Percentiles rank a stretch among this genome's conserved stretches.
Conservation (phyloP, 2,329 filamentous ascomycete genomes). For the Nemania sp. region DNA sequence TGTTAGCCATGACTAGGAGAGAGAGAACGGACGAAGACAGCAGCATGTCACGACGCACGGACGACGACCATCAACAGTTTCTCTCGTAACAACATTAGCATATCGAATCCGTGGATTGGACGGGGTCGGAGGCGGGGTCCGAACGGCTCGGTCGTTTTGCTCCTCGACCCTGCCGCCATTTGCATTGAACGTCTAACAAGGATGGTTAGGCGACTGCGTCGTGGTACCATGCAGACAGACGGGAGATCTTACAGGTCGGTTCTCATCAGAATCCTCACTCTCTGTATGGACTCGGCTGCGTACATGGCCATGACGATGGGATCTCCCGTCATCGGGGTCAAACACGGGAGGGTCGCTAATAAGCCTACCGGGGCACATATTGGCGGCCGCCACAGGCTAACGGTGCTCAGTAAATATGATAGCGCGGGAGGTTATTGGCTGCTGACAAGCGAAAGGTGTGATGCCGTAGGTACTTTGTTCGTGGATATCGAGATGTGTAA, state of each 20-base stretch:
- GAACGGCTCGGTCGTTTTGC: not conserved
- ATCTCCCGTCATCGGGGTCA: not conserved
- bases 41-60: conserved; percentile 1
- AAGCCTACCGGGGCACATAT: conserved; percentile 5
- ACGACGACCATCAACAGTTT: too few species aligned
- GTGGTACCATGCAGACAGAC: too few species aligned
- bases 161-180: not conserved
- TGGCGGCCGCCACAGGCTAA: not conserved
- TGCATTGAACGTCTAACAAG: not conserved
- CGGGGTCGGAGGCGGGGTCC: not conserved
- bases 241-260: not conserved
- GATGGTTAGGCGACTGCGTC: not conserved
- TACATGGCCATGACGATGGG: not conserved
- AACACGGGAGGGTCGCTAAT: not conserved
- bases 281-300: not conserved
- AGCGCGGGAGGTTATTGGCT: not conserved
- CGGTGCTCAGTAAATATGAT: not conserved
- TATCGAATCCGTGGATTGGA: too few species aligned
- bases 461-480: not conserved
- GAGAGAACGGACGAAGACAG: not conserved
- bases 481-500: too few species aligned
- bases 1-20: conserved; percentile 4
- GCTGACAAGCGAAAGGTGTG: not conserved
- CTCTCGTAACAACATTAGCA: too few species aligned
- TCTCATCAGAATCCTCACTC: not conserved